Conservation (phyloP, 73 alveolate species). For the Uronychia setigera region DNA sequence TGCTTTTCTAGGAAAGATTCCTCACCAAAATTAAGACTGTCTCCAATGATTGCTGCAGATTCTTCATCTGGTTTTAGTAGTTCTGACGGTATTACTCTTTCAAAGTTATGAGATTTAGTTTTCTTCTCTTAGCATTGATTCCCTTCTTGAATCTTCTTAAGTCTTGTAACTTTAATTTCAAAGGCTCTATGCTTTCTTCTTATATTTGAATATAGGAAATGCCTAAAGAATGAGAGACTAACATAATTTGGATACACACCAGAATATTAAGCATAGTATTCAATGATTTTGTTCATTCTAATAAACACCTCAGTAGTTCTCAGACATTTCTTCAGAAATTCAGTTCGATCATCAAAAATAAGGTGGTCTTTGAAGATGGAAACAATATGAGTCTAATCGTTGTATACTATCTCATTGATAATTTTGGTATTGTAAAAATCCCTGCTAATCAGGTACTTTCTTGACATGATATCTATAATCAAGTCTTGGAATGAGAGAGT, state of each 20-base stretch:
- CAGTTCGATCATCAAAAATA: conserved; percentile 80
- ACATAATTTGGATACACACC: conserved; percentile 79
- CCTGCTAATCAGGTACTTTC: conserved; percentile 51
- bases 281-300: conserved; percentile 58
- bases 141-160: no score
- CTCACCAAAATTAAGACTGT: no score
- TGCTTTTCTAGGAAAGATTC: no score
- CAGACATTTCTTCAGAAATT: conserved; percentile 73
- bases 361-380: conserved; percentile 82
- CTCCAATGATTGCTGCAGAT: no score
- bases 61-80: no score
- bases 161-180: neutral
- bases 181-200: neutral
- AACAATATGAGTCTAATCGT: conserved; percentile 72
- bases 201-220: neutral
- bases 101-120: no score
- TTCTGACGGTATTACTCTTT: no score
- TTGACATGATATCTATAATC: conserved; percentile 14
- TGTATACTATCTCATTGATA: conserved; percentile 68
- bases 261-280: conserved; percentile 71
- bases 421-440: conserved; percentile 52
- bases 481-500: no score
- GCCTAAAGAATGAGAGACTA: conserved; percentile 13
- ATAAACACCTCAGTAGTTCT: conserved; percentile 37
- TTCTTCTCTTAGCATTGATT: no score